Evolutionary conservation across 192 early-diverging fungal species (phyloP).

Genomic region (Linnemannia zychae): DNA sequence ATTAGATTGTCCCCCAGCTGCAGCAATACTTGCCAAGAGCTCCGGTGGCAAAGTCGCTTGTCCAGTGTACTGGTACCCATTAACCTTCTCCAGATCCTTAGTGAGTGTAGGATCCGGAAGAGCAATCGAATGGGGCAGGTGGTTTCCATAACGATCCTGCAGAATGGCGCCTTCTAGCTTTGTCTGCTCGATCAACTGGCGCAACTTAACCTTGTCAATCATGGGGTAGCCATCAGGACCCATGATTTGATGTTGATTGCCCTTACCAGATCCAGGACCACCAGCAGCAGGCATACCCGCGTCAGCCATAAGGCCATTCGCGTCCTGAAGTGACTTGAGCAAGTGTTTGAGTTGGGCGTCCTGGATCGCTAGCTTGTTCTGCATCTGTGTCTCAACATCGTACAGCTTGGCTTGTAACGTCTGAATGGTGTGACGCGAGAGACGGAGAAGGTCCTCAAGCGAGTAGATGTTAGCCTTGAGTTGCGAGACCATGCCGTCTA

Average conservation of each 20-base stretch:
- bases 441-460: slow-evolving; percentile 79
- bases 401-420: slow-evolving; percentile 79
- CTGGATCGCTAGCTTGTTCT: slow-evolving; percentile 75
- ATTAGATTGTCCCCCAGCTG: neutral
- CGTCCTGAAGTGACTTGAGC: slow-evolving; percentile 69
- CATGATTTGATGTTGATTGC: neutral
- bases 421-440: slow-evolving; percentile 82
- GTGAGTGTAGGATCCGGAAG: slow-evolving; percentile 24
- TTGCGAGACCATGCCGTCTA: slow-evolving; percentile 72
- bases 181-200: slow-evolving; percentile 46
- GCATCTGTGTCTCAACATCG: slow-evolving; percentile 76
- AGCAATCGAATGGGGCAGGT: slow-evolving; percentile 19
- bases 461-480: slow-evolving; percentile 78
- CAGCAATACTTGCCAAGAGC: slow-evolving; percentile 2
- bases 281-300: slow-evolving; percentile 29
- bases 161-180: slow-evolving; percentile 51
- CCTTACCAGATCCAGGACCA: slow-evolving; percentile 8
- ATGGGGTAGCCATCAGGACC: slow-evolving; percentile 20
- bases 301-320: slow-evolving; percentile 67
- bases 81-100: slow-evolving; percentile 33
- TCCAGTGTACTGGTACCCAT: slow-evolving; percentile 37
- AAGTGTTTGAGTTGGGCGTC: slow-evolving; percentile 78
- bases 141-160: slow-evolving; percentile 49
- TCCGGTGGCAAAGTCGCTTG: slow-evolving; percentile 8
- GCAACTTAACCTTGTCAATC: slow-evolving; percentile 47